Conservation (phyloP, 306 rosid species). For the Begonia peltatifolia region DNA sequence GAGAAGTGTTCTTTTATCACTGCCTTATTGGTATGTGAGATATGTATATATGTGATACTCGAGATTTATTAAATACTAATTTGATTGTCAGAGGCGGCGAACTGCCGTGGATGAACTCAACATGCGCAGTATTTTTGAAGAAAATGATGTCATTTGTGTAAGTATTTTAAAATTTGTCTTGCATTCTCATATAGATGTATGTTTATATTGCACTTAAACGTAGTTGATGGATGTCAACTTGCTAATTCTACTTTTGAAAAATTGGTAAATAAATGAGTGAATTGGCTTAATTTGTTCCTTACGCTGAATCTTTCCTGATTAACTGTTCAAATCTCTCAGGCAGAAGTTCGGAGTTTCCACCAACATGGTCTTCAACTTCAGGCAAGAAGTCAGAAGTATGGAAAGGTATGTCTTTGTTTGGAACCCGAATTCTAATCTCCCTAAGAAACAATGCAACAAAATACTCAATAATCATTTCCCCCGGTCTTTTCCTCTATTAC, state of each 20-base stretch:
- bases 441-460: no score
- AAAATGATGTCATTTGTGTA: conserved; percentile 83
- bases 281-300: no score
- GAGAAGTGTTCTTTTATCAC: background rate
- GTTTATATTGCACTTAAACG: no score
- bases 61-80: background rate
- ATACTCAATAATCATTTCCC: no score
- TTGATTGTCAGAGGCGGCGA: conserved; percentile 59
- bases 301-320: background rate
- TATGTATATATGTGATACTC: no score
- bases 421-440: no score
- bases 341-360: conserved; percentile 85
- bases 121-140: conserved; percentile 80
- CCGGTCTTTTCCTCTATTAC: no score
- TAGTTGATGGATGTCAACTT: no score
- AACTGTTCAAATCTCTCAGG: conserved; percentile 21
- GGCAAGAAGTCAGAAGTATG: conserved; percentile 92
- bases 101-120: conserved; percentile 85
- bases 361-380: conserved; percentile 89
- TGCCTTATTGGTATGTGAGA: no score
- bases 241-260: no score
- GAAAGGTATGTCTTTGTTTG: conserved; percentile 40
- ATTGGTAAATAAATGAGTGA: no score
- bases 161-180: conserved; percentile 8
- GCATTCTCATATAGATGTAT: no score